Evolutionary conservation across 495 filamentous ascomycete species (phyloP), one percentile per base, ranked within the genome.

Genomic region (Aspergillus sparsus): DNA sequence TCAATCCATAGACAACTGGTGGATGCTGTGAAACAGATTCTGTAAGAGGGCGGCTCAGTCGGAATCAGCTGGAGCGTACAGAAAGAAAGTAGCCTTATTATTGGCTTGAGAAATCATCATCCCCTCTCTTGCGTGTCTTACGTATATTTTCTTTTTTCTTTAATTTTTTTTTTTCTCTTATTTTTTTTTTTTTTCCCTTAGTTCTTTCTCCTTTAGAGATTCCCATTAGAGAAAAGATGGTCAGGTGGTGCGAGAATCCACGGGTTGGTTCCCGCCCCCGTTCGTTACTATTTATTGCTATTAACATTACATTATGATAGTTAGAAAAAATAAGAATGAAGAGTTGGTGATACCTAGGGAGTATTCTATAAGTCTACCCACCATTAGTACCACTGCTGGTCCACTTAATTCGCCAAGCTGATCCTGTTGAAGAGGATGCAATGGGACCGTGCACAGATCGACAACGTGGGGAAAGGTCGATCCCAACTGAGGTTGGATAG

Each of bases 1-100:
- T 70, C 70, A 16, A 71, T 79, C 37, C 76, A 80, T 66, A 55
- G 57, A 11, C 64, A 44, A 37, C 56, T 80, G 9, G 60, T 80
- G 42, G 71, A 74, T 52, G 76, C 71, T 62, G 75, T 80, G 45
- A 63, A 66, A 62, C 58, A 64, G 33, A 56, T 64, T 37, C 46
- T 61, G 44, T 64, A 59, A 52, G 49, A 47, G 27, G 35, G 34
- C 18, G 35, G 15, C 34, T 18, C 45, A 37, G 13, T 15, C 34
- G 33, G 47, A 18, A 35, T 16, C 33, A 21, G 55, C 35, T 53
- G 32, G 16, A 31, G 5, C 35, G 49, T 53, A 13, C 10, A n/a
- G 39, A 15, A 42, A 27, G 21, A 27, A 27, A 27, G 21, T 27
- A 27, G 21, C 21, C 21, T 27, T 27, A 27, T 27, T 27, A 27